Base-by-base conservation (phyloP, 2,329 filamentous ascomycete species). In the Colletotrichum lentis region DNA sequence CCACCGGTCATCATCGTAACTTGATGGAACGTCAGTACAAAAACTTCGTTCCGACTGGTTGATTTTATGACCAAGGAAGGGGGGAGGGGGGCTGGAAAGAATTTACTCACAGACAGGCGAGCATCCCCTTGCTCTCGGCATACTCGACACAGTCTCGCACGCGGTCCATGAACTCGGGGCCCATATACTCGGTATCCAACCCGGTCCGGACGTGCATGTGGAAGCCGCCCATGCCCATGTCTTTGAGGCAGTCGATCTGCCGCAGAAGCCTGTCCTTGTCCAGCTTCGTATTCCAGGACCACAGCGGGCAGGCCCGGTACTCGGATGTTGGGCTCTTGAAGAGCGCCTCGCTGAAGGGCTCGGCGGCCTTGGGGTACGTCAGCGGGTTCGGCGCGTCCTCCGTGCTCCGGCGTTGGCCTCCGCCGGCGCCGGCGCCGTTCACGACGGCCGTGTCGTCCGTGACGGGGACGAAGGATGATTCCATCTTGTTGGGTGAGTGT, bases 1-100 rank as follows among this genome's bases (percentile, higher is more conserved):
- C 74, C 76, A 77, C 8, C 76, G 65, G 71, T 77, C 76, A 44
- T 77, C 75, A 61, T 77, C 75, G n/a, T n/a, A n/a, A n/a, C n/a
- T n/a, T n/a, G n/a, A n/a, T n/a, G n/a, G n/a, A n/a, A n/a, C n/a
- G n/a, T n/a, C n/a, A n/a, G n/a, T n/a, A n/a, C n/a, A n/a, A n/a
- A n/a, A n/a, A n/a, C n/a, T n/a, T n/a, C n/a, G n/a, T n/a, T n/a
- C n/a, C n/a, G n/a, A n/a, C n/a, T n/a, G n/a, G n/a, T n/a, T n/a
- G n/a, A n/a, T n/a, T n/a, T n/a, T n/a, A n/a, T n/a, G n/a, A n/a
- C n/a, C n/a, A n/a, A n/a, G n/a, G n/a, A n/a, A n/a, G n/a, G n/a
- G n/a, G n/a, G n/a, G n/a, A 22, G 18, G 20, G 11, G 43, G 6
- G 7, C 7, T 24, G 53, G 18, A 16, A n/a, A 31, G 18, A n/a